phyloP scores from a whole-genome alignment of 192 early-diverging fungal species.

The Pilaira anomala region DNA sequence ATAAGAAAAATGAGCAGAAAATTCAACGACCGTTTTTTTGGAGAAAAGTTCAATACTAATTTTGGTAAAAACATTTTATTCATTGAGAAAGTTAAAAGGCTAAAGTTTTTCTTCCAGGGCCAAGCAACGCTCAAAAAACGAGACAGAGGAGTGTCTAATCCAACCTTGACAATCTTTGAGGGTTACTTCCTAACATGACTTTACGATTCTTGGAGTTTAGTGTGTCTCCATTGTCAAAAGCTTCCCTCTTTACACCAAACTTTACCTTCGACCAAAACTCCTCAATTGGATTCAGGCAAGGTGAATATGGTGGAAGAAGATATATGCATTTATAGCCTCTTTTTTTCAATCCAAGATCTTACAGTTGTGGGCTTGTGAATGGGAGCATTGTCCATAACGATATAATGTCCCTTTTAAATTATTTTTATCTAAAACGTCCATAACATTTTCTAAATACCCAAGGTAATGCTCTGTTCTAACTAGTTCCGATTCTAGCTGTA shows the following conservation, averaged over 20 bases:
- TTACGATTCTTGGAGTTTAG: neutral
- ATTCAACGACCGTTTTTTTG: too few relatives aligned
- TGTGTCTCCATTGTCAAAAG: neutral
- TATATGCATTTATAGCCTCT: conserved; percentile 10
- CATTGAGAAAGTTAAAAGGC: too few relatives aligned
- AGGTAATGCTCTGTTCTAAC: neutral
- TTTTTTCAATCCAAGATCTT: neutral
- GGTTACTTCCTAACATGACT: neutral
- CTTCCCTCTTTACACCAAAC: neutral
- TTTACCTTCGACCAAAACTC: conserved; percentile 21
- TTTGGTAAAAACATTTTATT: too few relatives aligned
- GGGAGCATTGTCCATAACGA: too few relatives aligned
- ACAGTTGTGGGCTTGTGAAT: too few relatives aligned
- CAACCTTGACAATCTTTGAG: neutral
- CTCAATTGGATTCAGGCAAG: conserved; percentile 24
- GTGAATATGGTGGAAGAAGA: conserved; percentile 1
- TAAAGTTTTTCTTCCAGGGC: too few relatives aligned
- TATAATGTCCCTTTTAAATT: too few relatives aligned
- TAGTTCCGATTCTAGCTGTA: neutral
- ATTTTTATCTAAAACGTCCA: too few relatives aligned
- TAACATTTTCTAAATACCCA: too few relatives aligned
- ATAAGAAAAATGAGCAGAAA: too few relatives aligned
- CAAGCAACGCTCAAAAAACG: neutral
- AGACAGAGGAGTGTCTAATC: neutral
- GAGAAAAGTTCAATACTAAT: too few relatives aligned